Evolutionary conservation across 257 asterid genomes (phyloP).

Genomic region (Solanum peruvianum): DNA sequence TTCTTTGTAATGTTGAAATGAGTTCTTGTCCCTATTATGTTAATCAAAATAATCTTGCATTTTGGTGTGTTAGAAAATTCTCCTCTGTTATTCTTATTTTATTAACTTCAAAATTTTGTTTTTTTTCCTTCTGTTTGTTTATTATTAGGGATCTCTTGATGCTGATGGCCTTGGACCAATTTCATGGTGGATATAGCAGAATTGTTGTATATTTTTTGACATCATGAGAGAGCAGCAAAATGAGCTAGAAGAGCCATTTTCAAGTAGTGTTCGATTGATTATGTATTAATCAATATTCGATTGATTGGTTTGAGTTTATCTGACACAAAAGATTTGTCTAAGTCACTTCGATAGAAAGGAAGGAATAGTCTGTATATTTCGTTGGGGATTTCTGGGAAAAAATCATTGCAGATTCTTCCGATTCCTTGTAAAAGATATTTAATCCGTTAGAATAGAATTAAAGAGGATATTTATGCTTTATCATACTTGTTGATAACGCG

Average conservation of each 20-base stretch:
- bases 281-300: background rate
- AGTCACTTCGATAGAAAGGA: background rate
- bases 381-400: background rate
- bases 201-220: background rate
- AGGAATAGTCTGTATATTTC: background rate
- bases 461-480: too few relatives aligned
- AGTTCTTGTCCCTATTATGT: background rate
- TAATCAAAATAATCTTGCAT: background rate
- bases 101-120: background rate
- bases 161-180: constrained; percentile 73
- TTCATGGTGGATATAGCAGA: constrained; percentile 60
- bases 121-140: background rate
- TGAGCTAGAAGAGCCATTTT: background rate
- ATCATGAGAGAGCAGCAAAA: background rate
- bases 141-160: constrained; percentile 63
- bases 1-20: background rate
- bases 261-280: background rate
- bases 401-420: background rate
- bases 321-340: background rate
- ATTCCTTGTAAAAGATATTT: background rate
- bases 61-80: background rate
- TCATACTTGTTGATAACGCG: too few relatives aligned
- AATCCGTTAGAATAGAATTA: too few relatives aligned
- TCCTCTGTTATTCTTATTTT: background rate
- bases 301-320: background rate